A percentile compares a stretch with the other conserved stretches of the same genome.
These are phyloP conservation scores for Boechera stricta DNA, from an alignment of 345 rosid genomes.

Conservation along the genomic window DNA sequence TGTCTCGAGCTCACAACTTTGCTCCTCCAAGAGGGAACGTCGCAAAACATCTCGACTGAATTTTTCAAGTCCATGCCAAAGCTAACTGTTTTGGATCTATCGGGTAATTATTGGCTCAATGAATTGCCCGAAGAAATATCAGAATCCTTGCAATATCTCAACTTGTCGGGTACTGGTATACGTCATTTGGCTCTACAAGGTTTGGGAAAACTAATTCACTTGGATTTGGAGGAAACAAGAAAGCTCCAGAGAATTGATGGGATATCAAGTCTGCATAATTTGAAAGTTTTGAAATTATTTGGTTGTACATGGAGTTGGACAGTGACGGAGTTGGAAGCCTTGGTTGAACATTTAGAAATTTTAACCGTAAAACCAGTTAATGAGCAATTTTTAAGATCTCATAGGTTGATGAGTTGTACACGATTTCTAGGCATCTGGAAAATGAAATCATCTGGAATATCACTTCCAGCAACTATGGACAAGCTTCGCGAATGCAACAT, in stretches of 20 bases:
- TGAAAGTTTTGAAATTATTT: neutral
- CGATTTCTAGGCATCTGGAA: neutral
- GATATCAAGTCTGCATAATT: neutral
- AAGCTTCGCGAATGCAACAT: too few species aligned
- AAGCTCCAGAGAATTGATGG: too few species aligned
- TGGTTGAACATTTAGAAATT: slow-evolving; percentile 13
- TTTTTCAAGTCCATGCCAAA: slow-evolving; percentile 49
- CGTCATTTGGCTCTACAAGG: neutral
- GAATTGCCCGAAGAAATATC: slow-evolving; percentile 9
- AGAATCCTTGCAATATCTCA: slow-evolving; percentile 33
- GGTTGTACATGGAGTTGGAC: too few species aligned
- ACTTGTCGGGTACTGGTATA: neutral
- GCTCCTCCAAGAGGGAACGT: neutral
- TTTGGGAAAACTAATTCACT: neutral
- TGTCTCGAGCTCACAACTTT: slow-evolving; percentile 41
- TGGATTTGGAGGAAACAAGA: too few species aligned
- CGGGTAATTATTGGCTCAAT: neutral
- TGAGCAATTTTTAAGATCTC: neutral
- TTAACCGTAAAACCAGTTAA: neutral
- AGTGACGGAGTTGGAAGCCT: neutral
- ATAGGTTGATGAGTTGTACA: neutral
- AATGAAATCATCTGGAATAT: neutral
- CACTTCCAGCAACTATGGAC: neutral
- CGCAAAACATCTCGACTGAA: slow-evolving; percentile 14
- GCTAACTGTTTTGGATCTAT: slow-evolving; percentile 46